Evolutionary conservation across 2,329 filamentous ascomycete species (phyloP).

Genomic region (Colletotrichum nymphaeae): DNA sequence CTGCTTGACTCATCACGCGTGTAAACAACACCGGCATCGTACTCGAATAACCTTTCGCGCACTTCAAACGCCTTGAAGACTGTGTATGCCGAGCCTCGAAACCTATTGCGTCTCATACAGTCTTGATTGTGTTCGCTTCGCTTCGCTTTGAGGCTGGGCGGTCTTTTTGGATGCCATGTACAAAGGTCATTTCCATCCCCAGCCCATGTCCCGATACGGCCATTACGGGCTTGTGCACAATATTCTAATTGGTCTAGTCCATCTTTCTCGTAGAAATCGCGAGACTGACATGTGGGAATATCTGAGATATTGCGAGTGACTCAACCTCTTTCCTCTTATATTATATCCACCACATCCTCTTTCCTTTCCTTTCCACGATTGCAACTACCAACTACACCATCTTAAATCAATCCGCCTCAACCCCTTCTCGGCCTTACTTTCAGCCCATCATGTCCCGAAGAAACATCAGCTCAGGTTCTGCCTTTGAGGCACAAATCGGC

Average conservation of each 20-base stretch:
- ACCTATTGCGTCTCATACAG: not conserved
- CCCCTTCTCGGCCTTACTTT: not conserved
- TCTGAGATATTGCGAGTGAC: not conserved
- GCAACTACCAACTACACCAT: no score
- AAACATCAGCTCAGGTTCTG: constrained; percentile 61
- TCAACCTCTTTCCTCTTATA: not conserved
- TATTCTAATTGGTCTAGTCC: constrained; percentile 13
- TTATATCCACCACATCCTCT: not conserved
- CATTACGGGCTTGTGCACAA: not conserved
- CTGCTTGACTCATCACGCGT: not conserved
- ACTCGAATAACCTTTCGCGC: not conserved
- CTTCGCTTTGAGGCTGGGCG: not conserved
- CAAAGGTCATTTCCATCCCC: not conserved
- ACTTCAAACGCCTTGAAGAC: not conserved
- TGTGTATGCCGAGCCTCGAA: not conserved
- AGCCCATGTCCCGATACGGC: constrained; percentile 11
- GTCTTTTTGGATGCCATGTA: not conserved
- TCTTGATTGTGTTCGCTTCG: not conserved
- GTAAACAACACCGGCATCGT: not conserved
- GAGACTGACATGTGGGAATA: not conserved
- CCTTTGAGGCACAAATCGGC: constrained; percentile 64
- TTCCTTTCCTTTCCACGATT: not conserved
- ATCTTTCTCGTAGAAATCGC: constrained; percentile 9
- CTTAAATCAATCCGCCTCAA: not conserved
- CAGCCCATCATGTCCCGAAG: constrained; percentile 45